phyloP scores from a whole-genome alignment of 352 stramenopile genomes.

The Blastocystis hominis region DNA sequence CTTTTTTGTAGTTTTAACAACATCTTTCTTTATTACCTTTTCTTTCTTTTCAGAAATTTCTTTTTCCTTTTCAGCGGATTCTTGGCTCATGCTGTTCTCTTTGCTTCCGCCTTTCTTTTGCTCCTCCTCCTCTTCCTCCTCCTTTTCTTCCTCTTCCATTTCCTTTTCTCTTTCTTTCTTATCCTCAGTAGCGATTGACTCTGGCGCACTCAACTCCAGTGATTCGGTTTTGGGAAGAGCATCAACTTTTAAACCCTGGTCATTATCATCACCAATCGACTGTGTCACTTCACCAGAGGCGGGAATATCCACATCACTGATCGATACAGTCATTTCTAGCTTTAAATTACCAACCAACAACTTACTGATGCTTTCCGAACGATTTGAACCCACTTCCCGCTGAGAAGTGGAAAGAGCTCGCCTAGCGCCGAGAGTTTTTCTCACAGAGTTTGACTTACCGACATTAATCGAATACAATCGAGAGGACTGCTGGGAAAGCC shows the following conservation, averaged over 20 bases:
- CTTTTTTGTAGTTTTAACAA: background rate
- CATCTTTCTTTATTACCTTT: background rate
- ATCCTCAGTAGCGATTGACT: background rate
- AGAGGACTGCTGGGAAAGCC: constrained; percentile 15
- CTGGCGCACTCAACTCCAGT: too few relatives aligned
- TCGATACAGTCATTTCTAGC: background rate
- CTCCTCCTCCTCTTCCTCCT: background rate
- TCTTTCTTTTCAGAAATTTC: background rate
- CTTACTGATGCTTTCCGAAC: background rate
- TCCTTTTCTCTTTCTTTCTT: background rate
- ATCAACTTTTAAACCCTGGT: too few relatives aligned
- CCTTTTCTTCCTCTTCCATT: background rate
- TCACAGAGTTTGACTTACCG: background rate
- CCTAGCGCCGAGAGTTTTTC: background rate
- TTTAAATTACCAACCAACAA: background rate
- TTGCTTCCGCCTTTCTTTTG: background rate
- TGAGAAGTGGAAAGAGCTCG: background rate
- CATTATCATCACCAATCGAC: too few relatives aligned
- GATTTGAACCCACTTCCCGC: background rate
- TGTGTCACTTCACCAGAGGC: background rate
- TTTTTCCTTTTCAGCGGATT: background rate
- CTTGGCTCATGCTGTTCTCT: background rate
- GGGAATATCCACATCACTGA: background rate
- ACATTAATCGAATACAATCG: constrained; percentile 4
- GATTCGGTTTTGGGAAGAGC: too few relatives aligned